phyloP scores from a whole-genome alignment of 306 rosid species.

The Medicago arabica region DNA sequence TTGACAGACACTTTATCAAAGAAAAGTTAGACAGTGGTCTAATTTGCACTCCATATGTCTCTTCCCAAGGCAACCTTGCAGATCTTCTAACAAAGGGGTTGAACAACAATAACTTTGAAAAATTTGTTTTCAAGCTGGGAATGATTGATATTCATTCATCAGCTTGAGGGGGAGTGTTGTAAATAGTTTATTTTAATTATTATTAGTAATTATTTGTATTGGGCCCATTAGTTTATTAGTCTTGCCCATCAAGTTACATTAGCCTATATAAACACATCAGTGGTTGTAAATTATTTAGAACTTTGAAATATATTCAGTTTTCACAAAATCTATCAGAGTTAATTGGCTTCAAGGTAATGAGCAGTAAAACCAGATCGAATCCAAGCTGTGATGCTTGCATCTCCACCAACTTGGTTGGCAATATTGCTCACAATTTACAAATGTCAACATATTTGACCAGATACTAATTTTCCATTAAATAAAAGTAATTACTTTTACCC shows the following conservation, averaged over 20 bases:
- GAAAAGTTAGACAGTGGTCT: background rate
- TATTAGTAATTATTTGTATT: background rate
- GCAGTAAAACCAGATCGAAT: background rate
- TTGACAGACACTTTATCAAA: too few species aligned
- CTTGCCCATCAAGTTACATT: too few species aligned
- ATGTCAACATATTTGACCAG: background rate
- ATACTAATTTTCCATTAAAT: background rate
- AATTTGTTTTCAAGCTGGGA: background rate
- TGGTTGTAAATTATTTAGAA: too few species aligned
- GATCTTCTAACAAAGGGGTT: background rate
- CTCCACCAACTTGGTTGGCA: background rate
- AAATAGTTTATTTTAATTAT: background rate
- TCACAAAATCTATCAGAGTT: constrained; percentile 81
- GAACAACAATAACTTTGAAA: background rate
- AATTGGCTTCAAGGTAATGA: constrained; percentile 81
- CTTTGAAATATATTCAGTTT: too few species aligned
- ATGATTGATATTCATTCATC: background rate
- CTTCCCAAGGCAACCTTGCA: background rate
- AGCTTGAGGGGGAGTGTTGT: background rate
- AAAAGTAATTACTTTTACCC: background rate
- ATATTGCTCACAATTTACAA: background rate
- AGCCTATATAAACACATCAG: too few species aligned
- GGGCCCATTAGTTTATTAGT: too few species aligned
- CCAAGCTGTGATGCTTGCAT: background rate
- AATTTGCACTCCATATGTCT: background rate